Evolutionary conservation across 169 alveolate genomes (phyloP), one percentile per base, ranked within the genome.

Genomic region (Cryptosporidium meleagridis): DNA sequence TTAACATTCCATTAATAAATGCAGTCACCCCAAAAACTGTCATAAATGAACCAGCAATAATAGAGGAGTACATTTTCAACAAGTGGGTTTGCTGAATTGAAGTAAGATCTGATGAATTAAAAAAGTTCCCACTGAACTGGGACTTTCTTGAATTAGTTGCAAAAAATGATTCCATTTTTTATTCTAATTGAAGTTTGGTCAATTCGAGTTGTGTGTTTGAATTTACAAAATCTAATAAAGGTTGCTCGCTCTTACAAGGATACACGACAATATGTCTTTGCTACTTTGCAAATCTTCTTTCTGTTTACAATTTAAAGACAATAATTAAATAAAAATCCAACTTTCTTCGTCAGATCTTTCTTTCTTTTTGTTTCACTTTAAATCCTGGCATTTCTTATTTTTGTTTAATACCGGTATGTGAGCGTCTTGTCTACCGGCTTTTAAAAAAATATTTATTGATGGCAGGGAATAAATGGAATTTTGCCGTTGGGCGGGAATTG

Each of bases 11-110:
- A 48, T 80, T 80, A n/a, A 80, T 80, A 33, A 62, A 80, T 14
- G 69, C 21, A 26, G 75, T 44, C 68, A 65, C 89, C 16, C 89
- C 89, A 80, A 80, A 44, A 10, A 65, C 75, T 21, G 89, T 80
- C 6, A 80, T 35, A 9, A 80, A 59, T 9, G 89, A 62, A 18
- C 89, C 89, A 10, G 70, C 75, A 12, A 80, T 31, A n/a, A 80
- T 80, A 18, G 75, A 59, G 3, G 89, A 62, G 35, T 80, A 80
- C 89, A 80, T 80, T 29, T 80, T 80, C 16, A 80, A 33, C 9
- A 80, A 29, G 31, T 80, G 89, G 18, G 80, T 41, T 26, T 80
- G 89, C 44, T 80, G 89, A 7, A 48, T 37, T 5, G 73, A 62
- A 8, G 89, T 62, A 35, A 80, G 12, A 29, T 59, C 75, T n/a